phyloP scores from a whole-genome alignment of 2,329 filamentous ascomycete genomes.

The Aspergillus pseudoviridinutans region DNA sequence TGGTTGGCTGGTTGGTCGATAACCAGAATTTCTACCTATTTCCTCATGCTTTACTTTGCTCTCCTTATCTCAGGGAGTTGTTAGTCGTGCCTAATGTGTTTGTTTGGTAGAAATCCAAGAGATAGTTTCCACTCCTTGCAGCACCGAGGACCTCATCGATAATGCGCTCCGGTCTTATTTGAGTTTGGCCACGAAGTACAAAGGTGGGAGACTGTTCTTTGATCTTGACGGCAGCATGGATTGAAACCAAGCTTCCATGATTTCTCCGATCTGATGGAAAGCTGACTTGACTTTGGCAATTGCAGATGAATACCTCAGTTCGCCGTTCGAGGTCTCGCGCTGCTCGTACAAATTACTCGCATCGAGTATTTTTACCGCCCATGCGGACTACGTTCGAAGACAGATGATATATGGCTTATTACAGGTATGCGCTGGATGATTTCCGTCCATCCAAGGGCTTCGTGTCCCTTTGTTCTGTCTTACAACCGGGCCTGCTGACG shows the following conservation, averaged over 20 bases:
- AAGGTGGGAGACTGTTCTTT: conserved; percentile 43
- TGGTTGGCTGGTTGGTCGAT: neutral
- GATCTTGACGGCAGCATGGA: neutral
- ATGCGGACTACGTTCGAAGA: conserved; percentile 81
- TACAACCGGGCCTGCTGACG: neutral
- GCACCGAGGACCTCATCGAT: conserved; percentile 68
- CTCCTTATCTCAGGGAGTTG: neutral
- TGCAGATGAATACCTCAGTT: conserved; percentile 65
- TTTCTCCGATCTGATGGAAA: neutral
- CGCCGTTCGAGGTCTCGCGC: conserved; percentile 72
- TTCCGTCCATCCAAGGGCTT: neutral
- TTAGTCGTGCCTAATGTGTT: conserved; percentile 2
- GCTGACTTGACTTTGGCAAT: conserved; percentile 12
- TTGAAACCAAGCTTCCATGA: neutral
- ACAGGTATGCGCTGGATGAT: conserved; percentile 46
- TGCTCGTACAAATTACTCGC: conserved; percentile 77
- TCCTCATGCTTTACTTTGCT: conserved; percentile 15
- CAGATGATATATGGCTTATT: conserved; percentile 91
- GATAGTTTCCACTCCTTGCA: conserved; percentile 58
- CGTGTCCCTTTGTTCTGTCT: neutral
- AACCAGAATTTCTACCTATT: conserved; percentile 9
- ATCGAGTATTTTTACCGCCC: conserved; percentile 67
- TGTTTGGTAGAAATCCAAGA: conserved; percentile 58
- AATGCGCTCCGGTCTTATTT: conserved; percentile 82
- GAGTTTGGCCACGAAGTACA: conserved; percentile 69